These are phyloP conservation scores for Leucosporidium yakuticum DNA, from an alignment of 768 basidiomycete genomes.

Conservation along the genomic window DNA sequence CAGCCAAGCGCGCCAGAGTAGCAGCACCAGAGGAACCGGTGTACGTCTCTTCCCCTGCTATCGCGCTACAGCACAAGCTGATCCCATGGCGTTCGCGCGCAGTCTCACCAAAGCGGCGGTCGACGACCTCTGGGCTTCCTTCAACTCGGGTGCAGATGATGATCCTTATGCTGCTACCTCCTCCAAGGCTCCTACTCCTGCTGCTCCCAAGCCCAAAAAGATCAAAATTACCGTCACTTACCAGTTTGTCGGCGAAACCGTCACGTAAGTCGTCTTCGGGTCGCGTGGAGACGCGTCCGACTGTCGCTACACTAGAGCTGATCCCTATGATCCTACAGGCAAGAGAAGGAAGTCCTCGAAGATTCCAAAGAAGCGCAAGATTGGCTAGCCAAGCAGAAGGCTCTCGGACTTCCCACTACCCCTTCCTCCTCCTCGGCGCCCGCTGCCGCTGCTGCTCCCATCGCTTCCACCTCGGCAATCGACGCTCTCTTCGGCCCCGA, in stretches of 20 bases:
- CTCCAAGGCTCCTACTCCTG: not conserved
- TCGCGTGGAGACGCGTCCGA: not conserved
- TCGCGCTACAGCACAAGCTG: no score
- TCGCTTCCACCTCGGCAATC: not conserved
- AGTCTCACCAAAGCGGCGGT: slow-evolving; percentile 26
- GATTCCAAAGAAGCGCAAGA: slow-evolving; percentile 67
- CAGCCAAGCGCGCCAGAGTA: no score
- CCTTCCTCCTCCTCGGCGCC: slow-evolving; percentile 11
- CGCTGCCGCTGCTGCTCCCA: not conserved
- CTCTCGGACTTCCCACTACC: slow-evolving; percentile 7
- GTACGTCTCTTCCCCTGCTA: no score
- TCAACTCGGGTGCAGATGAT: slow-evolving; percentile 22
- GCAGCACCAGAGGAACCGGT: no score
- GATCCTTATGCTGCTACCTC: not conserved
- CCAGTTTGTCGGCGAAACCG: slow-evolving; percentile 69
- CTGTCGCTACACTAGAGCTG: not conserved
- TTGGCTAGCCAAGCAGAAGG: slow-evolving; percentile 52
- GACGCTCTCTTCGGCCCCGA: slow-evolving; percentile 27
- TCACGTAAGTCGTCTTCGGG: slow-evolving; percentile 52
- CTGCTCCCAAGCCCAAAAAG: slow-evolving; percentile 38
- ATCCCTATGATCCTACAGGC: slow-evolving; percentile 47
- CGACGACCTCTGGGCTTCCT: slow-evolving; percentile 36
- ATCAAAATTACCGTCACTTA: slow-evolving; percentile 66
- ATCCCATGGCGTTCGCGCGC: not conserved
- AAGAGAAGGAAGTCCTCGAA: slow-evolving; percentile 66